Conservation (phyloP, 2,329 filamentous ascomycete genomes). For the Septoria petroselini region DNA sequence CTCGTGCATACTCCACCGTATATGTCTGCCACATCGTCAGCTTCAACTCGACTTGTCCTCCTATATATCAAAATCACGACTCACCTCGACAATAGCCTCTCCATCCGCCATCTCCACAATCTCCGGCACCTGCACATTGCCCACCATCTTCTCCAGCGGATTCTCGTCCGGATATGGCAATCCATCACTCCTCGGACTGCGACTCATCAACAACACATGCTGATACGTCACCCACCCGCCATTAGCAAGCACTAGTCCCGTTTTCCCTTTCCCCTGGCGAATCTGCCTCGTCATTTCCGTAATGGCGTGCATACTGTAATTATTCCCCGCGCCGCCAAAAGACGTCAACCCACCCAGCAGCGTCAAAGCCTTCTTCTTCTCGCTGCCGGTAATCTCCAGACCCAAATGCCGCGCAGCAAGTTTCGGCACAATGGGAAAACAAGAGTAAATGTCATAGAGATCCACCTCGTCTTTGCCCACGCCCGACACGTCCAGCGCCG, state of each 20-base stretch:
- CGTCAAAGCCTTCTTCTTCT: slow-evolving; percentile 48
- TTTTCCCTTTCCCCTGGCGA: slow-evolving; percentile 45
- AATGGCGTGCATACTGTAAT: slow-evolving; percentile 65
- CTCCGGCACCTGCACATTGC: slow-evolving; percentile 42
- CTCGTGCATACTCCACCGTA: slow-evolving; percentile 56
- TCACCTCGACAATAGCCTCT: slow-evolving; percentile 54
- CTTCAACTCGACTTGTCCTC: too few species aligned
- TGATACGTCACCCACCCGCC: slow-evolving; percentile 65
- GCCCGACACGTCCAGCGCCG: slow-evolving; percentile 50
- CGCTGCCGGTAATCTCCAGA: slow-evolving; percentile 43
- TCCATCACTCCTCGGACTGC: slow-evolving; percentile 41
- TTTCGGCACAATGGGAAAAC: slow-evolving; percentile 68
- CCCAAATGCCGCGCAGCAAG: slow-evolving; percentile 60
- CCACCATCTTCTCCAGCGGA: slow-evolving; percentile 46
- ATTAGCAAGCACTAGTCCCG: slow-evolving; percentile 62
- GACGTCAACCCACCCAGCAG: slow-evolving; percentile 64
- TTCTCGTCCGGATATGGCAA: slow-evolving; percentile 49
- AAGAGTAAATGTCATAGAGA: slow-evolving; percentile 63
- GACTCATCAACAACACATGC: slow-evolving; percentile 59
- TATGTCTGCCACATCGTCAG: slow-evolving; percentile 50
- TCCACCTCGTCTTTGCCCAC: slow-evolving; percentile 55
- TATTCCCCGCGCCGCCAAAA: slow-evolving; percentile 68
- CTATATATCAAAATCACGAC: too few species aligned
- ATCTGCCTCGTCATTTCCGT: slow-evolving; percentile 57
- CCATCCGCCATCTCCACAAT: slow-evolving; percentile 49